Conservation (phyloP, 352 stramenopile genomes). For the Phytophthora sp. region DNA sequence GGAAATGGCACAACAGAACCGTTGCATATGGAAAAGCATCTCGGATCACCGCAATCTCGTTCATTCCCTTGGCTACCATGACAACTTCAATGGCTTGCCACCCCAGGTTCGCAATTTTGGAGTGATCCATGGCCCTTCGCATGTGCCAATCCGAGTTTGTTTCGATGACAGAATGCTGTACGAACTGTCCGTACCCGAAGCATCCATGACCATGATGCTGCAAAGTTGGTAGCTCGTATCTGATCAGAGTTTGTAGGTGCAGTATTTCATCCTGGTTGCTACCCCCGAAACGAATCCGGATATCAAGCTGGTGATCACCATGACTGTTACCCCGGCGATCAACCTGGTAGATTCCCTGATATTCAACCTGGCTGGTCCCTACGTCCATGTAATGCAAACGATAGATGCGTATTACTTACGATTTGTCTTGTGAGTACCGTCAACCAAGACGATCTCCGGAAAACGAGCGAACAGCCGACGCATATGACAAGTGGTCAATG, state of each 20-base stretch:
- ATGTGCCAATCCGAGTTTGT: constrained; percentile 2
- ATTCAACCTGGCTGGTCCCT: too few relatives aligned
- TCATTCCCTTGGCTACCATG: constrained; percentile 5
- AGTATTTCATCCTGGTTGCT: too few relatives aligned
- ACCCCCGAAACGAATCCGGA: too few relatives aligned
- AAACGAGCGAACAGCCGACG: neutral
- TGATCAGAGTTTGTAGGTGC: too few relatives aligned
- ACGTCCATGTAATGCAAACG: too few relatives aligned
- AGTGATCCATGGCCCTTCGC: neutral
- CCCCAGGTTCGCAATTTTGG: neutral
- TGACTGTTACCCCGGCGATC: too few relatives aligned
- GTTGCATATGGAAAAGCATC: neutral
- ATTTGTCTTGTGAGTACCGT: constrained; percentile 5
- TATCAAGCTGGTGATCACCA: too few relatives aligned
- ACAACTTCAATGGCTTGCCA: neutral
- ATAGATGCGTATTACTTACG: neutral
- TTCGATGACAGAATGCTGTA: constrained; percentile 4
- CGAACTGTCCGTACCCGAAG: neutral
- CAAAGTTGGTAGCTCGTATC: too few relatives aligned
- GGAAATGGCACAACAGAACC: neutral
- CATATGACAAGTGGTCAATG: neutral
- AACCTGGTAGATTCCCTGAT: too few relatives aligned
- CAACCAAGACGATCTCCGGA: neutral
- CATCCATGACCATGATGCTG: too few relatives aligned
- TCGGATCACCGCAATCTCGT: neutral